Evolutionary conservation across 441 rosid species (phyloP).

Genomic region (Euphorbia corollata): DNA sequence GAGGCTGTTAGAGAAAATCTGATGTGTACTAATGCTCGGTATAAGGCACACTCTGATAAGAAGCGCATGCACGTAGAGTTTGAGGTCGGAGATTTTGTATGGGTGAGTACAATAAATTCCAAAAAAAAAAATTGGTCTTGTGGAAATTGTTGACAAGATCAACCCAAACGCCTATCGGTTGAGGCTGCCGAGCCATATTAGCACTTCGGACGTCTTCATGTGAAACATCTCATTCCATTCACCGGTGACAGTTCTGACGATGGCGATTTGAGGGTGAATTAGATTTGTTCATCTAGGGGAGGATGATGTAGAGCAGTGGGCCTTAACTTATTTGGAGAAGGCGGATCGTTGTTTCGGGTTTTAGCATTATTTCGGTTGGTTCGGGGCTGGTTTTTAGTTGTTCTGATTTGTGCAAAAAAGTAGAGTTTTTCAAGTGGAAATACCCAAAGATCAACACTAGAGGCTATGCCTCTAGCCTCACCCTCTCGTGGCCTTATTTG

Average conservation of each 20-base stretch:
- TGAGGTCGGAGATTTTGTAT: not conserved
- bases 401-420: too few relatives aligned
- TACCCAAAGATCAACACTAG: too few relatives aligned
- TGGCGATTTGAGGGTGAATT: not conserved
- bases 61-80: not conserved
- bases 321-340: too few relatives aligned
- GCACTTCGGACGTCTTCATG: not conserved
- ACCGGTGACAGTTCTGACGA: not conserved
- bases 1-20: not conserved
- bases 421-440: constrained; percentile 9
- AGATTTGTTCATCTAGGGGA: not conserved
- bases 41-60: not conserved
- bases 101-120: not conserved
- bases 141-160: constrained; percentile 3
- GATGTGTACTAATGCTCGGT: not conserved
- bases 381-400: not conserved
- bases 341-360: too few relatives aligned
- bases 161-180: not conserved
- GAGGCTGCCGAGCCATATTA: not conserved
- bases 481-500: too few relatives aligned
- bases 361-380: not conserved
- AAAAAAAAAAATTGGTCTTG: not conserved
- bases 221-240: not conserved
- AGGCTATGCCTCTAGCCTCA: too few relatives aligned
- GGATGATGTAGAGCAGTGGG: not conserved